Conservation (phyloP, 2,329 filamentous ascomycete genomes). For the Arthroderma uncinatum region DNA sequence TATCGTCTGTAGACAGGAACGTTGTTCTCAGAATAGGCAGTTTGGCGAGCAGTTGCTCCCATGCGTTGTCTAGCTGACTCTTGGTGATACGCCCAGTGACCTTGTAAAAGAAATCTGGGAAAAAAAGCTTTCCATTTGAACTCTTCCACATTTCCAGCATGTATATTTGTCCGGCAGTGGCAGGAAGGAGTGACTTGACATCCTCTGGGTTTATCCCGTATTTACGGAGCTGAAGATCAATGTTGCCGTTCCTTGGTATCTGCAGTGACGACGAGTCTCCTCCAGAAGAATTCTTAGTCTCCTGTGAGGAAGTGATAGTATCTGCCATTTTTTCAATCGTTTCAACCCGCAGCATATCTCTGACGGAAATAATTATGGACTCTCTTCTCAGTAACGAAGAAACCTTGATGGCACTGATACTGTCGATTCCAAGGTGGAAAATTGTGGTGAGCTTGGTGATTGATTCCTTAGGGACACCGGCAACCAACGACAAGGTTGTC, state of each 20-base stretch:
- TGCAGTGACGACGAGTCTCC: slow-evolving; percentile 25
- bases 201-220: slow-evolving; percentile 33
- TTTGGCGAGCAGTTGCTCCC: slow-evolving; percentile 46
- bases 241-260: slow-evolving; percentile 9
- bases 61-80: slow-evolving; percentile 45
- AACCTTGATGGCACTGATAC: slow-evolving; percentile 81
- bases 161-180: slow-evolving; percentile 66
- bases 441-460: slow-evolving; percentile 55
- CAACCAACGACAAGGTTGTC: slow-evolving; percentile 44
- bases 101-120: slow-evolving; percentile 57
- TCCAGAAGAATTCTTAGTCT: slow-evolving; percentile 10
- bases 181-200: slow-evolving; percentile 53
- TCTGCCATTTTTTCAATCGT: slow-evolving; percentile 55
- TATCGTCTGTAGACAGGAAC: slow-evolving; percentile 45
- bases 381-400: slow-evolving; percentile 55
- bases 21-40: slow-evolving; percentile 58
- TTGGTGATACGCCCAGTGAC: slow-evolving; percentile 34
- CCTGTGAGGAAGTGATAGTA: slow-evolving; percentile 18
- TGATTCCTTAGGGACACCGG: slow-evolving; percentile 46
- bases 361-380: slow-evolving; percentile 53
- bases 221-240: slow-evolving; percentile 26
- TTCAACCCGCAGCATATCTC: slow-evolving; percentile 56
- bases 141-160: slow-evolving; percentile 69
- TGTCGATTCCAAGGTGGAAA: slow-evolving; percentile 80
- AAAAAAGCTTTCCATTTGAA: slow-evolving; percentile 57